These are phyloP conservation scores for Rhodotorula sp. DNA, from an alignment of 1,284 basidiomycete genomes.

Conservation along the genomic window DNA sequence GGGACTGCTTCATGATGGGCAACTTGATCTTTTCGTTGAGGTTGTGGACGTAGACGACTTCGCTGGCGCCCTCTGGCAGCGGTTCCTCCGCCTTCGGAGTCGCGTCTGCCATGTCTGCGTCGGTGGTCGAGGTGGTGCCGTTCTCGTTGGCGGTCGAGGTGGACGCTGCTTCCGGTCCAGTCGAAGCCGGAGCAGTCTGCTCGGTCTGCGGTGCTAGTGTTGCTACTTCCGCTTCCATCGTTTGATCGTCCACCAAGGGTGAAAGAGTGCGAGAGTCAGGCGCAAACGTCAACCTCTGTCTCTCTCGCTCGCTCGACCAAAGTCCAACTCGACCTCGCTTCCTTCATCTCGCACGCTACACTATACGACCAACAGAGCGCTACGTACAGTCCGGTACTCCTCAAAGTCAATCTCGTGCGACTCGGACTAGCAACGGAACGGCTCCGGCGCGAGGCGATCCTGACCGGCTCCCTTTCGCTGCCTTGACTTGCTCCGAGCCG, in stretches of 20 bases:
- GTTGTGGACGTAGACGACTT: conserved; percentile 96
- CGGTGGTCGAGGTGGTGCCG: conserved; percentile 11
- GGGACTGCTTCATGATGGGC: conserved; percentile 77
- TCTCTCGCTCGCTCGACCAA: not conserved
- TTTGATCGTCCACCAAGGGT: no score
- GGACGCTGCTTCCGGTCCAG: not conserved
- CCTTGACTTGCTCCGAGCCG: no score
- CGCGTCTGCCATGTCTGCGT: conserved; percentile 7
- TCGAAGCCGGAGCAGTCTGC: conserved; percentile 13
- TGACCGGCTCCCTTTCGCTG: no score
- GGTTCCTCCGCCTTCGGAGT: conserved; percentile 32
- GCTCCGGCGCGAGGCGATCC: no score
- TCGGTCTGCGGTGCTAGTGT: not conserved
- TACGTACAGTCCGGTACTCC: no score
- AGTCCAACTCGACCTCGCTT: not conserved
- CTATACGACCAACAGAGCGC: no score
- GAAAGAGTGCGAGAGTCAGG: not conserved
- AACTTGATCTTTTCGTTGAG: conserved; percentile 95
- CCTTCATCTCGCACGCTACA: not conserved
- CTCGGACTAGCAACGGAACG: no score
- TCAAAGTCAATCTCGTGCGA: no score
- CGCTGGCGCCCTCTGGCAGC: conserved; percentile 57
- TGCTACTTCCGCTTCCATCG: not conserved
- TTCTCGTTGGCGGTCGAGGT: conserved; percentile 4
- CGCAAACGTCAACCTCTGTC: not conserved